Percentiles rank a stretch among this genome's conserved stretches.
These are phyloP conservation scores for Lipomyces yamadae DNA, from an alignment of 805 yeast species.

Conservation along the genomic window DNA sequence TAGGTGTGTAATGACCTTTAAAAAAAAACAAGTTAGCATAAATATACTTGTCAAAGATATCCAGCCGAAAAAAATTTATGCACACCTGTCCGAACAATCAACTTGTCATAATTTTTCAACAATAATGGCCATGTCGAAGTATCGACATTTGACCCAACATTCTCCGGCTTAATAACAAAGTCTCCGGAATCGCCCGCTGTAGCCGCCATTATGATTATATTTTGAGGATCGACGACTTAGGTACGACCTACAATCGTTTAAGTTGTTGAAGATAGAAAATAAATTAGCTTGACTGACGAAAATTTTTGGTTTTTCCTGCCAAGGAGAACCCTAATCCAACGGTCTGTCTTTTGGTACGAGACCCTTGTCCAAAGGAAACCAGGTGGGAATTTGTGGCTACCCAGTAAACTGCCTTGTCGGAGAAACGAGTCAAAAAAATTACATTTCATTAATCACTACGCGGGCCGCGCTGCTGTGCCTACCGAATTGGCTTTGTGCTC, in stretches of 20 bases:
- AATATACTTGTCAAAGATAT: not conserved
- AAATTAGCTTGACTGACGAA: not conserved
- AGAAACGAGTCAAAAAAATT: not conserved
- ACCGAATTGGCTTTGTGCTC: no score
- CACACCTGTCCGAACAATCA: constrained; percentile 82
- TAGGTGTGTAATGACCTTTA: constrained; percentile 79
- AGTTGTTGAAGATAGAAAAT: not conserved
- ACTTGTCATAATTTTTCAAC: constrained; percentile 90
- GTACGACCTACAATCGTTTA: not conserved
- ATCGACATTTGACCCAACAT: constrained; percentile 63
- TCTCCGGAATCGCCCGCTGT: constrained; percentile 6
- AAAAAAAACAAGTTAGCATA: not conserved
- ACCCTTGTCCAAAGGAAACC: not conserved
- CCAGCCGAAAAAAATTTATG: not conserved
- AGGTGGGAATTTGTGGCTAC: not conserved
- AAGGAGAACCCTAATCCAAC: not conserved
- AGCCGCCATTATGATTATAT: constrained; percentile 6
- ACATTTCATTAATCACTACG: no score
- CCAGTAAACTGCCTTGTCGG: not conserved
- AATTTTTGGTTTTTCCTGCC: not conserved
- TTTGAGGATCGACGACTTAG: not conserved
- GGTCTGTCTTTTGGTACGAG: not conserved
- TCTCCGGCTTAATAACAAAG: constrained; percentile 36
- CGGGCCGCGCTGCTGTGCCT: no score
- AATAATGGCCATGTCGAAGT: constrained; percentile 95